Evolutionary conservation across 805 yeast genomes (phyloP).

Genomic region (Soucietia sequanensis): DNA sequence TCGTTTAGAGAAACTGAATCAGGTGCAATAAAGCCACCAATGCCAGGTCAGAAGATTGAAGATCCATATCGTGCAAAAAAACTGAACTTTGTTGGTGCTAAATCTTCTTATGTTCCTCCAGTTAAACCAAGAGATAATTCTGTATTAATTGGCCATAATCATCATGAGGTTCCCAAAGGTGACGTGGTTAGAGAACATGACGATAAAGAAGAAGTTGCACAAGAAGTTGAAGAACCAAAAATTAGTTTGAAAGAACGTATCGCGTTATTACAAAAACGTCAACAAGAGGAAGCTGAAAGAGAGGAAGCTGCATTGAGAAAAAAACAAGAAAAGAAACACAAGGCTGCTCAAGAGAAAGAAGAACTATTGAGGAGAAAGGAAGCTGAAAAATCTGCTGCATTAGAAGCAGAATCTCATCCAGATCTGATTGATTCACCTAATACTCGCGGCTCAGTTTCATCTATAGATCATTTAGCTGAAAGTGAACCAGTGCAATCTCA

Average conservation of each 20-base stretch:
- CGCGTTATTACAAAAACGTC: slow-evolving; percentile 76
- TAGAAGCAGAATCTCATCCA: slow-evolving; percentile 6
- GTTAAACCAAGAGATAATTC: slow-evolving; percentile 40
- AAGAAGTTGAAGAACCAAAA: slow-evolving; percentile 64
- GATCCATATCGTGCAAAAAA: slow-evolving; percentile 53
- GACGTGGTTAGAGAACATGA: slow-evolving; percentile 24
- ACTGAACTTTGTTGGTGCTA: slow-evolving; percentile 49
- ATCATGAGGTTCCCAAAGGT: slow-evolving; percentile 18
- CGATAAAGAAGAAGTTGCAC: slow-evolving; percentile 25
- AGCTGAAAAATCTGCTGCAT: slow-evolving; percentile 11
- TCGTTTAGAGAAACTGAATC: not conserved
- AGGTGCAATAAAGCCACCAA: slow-evolving; percentile 6
- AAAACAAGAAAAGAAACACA: slow-evolving; percentile 50
- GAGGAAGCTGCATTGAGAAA: slow-evolving; percentile 59
- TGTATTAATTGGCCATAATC: slow-evolving; percentile 26
- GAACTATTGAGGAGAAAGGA: slow-evolving; percentile 17
- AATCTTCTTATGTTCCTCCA: slow-evolving; percentile 59
- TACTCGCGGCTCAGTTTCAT: not conserved
- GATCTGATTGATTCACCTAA: not conserved
- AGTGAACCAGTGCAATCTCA: not conserved
- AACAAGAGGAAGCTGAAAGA: slow-evolving; percentile 73
- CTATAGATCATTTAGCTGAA: not conserved
- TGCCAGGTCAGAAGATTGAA: slow-evolving; percentile 31
- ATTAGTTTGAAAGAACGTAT: slow-evolving; percentile 85
- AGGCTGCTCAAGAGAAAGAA: slow-evolving; percentile 31